Conservation (phyloP, 2,329 filamentous ascomycete genomes). For the Amesomyces nigricolor region DNA sequence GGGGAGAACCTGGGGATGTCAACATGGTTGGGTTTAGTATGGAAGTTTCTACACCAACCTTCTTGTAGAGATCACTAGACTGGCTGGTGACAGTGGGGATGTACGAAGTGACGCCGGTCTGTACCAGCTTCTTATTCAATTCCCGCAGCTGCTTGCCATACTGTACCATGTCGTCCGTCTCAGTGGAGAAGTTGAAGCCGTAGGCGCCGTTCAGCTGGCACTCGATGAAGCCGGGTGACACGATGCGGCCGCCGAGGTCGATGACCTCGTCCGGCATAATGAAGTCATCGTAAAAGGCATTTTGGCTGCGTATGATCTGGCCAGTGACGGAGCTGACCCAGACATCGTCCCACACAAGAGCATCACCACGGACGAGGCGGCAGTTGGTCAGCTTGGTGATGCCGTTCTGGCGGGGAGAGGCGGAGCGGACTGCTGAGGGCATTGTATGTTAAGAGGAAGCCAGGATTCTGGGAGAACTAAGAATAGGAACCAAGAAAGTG, state of each 20-base stretch:
- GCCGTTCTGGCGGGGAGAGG: conserved; percentile 26
- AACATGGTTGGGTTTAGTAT: background rate
- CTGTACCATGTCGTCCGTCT: conserved; percentile 60
- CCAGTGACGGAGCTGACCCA: conserved; percentile 81
- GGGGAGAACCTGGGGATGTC: conserved; percentile 53
- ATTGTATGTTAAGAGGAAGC: conserved; percentile 9
- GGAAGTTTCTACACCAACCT: conserved; percentile 48
- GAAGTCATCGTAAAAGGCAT: conserved; percentile 62
- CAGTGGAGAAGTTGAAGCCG: conserved; percentile 83
- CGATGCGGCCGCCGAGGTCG: conserved; percentile 74
- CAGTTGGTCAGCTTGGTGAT: conserved; percentile 91
- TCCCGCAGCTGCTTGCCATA: conserved; percentile 69
- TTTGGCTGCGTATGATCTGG: conserved; percentile 69
- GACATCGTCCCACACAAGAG: conserved; percentile 70
- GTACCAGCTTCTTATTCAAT: conserved; percentile 65
- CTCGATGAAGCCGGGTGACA: conserved; percentile 84
- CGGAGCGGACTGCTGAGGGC: conserved; percentile 26
- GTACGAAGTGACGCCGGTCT: conserved; percentile 83
- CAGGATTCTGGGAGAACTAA: background rate
- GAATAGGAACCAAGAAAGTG: background rate
- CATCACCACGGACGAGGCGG: conserved; percentile 62
- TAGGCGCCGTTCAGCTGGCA: conserved; percentile 89
- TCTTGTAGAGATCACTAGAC: conserved; percentile 72
- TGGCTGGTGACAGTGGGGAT: conserved; percentile 82
- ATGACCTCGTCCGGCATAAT: conserved; percentile 67